Evolutionary conservation across 192 early-diverging fungal species (phyloP).

Genomic region (Geranomyces michiganensis): DNA sequence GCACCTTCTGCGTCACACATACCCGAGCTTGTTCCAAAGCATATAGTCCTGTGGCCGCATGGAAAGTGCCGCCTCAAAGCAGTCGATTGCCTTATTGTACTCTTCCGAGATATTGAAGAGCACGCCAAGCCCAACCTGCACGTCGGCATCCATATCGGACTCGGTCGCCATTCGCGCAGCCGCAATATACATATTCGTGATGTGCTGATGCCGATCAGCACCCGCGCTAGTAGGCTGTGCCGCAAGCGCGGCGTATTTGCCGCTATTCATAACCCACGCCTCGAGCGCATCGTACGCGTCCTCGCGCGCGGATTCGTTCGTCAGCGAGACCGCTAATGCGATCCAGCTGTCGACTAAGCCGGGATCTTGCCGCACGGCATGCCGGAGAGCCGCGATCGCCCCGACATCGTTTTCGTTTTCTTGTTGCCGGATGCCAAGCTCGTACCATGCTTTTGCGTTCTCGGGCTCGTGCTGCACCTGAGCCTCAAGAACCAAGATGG

Average conservation of each 20-base stretch:
- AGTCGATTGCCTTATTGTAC: conserved; percentile 96
- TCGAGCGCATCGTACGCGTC: conserved; percentile 91
- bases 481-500: conserved; percentile 90
- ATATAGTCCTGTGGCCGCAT: conserved; percentile 88
- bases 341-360: conserved; percentile 77
- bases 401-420: conserved; percentile 94
- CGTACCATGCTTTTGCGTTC: conserved; percentile 82
- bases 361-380: conserved; percentile 77
- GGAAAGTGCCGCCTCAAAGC: conserved; percentile 89
- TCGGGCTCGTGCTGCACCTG: conserved; percentile 75
- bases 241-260: conserved; percentile 65
- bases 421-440: conserved; percentile 88
- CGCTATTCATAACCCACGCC: conserved; percentile 80
- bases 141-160: conserved; percentile 82
- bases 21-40: conserved; percentile 94
- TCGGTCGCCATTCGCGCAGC: conserved; percentile 69
- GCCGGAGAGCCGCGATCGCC: conserved; percentile 87
- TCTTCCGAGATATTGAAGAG: conserved; percentile 93
- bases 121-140: conserved; percentile 93
- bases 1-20: no score
- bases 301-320: conserved; percentile 83
- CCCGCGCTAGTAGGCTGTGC: conserved; percentile 7
- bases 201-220: conserved; percentile 63
- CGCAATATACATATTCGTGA: conserved; percentile 77
- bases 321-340: conserved; percentile 89